A percentile compares a stretch with the other conserved stretches of the same genome.
phyloP scores from a whole-genome alignment of 352 stramenopile species.

The Phytophthora megakarya region DNA sequence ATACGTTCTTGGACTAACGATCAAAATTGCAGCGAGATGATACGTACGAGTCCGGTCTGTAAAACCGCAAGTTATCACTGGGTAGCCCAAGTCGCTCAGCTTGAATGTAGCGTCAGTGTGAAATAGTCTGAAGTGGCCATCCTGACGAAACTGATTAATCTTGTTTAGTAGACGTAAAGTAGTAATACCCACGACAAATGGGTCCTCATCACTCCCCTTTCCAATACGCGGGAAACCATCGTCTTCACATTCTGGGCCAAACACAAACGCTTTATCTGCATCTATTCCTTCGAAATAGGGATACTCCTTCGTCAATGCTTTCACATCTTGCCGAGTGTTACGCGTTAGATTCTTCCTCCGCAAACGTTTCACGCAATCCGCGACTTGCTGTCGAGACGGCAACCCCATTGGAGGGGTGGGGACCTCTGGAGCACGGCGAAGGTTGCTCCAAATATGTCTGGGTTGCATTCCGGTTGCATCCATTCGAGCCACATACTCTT shows the following conservation, averaged over 20 bases:
- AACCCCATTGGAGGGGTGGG: too few species aligned
- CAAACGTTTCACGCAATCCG: not conserved
- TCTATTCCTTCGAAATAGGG: slow-evolving; percentile 7
- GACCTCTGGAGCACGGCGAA: too few species aligned
- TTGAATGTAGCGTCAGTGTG: slow-evolving; percentile 16
- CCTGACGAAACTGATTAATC: not conserved
- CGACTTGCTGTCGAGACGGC: not conserved
- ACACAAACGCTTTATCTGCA: not conserved
- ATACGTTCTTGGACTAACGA: too few species aligned
- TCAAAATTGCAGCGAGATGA: too few species aligned
- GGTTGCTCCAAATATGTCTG: too few species aligned
- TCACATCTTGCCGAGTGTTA: slow-evolving; percentile 1
- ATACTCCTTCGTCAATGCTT: not conserved
- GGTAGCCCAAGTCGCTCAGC: slow-evolving; percentile 4
- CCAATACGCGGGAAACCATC: slow-evolving; percentile 6
- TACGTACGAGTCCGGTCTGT: too few species aligned
- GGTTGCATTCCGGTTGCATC: too few species aligned
- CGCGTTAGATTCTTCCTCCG: slow-evolving; percentile 1
- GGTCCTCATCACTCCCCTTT: not conserved
- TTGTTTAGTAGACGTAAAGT: not conserved
- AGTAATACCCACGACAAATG: slow-evolving; percentile 4
- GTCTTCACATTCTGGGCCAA: not conserved
- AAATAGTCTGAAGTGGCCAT: slow-evolving; percentile 4
- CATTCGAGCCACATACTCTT: too few species aligned
- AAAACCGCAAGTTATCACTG: too few species aligned